Percentiles rank a stretch among this genome's conserved stretches.
phyloP scores from a whole-genome alignment of 345 rosid species.

The Barbarea vulgaris region DNA sequence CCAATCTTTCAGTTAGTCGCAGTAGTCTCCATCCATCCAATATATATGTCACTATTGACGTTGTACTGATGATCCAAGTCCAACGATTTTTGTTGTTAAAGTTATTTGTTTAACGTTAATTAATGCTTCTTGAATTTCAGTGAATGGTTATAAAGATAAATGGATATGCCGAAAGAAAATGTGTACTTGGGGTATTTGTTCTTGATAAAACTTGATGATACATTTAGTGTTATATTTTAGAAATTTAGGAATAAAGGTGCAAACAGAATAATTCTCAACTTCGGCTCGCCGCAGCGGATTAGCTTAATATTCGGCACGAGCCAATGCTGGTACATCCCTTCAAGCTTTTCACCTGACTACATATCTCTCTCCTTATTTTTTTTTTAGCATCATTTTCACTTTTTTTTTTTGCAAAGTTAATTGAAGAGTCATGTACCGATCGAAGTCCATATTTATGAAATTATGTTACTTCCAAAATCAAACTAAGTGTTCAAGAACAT shows the following conservation, averaged over 20 bases:
- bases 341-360: background rate
- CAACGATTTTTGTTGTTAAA: too few species aligned
- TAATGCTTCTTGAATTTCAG: background rate
- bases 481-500: background rate
- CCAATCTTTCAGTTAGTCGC: background rate
- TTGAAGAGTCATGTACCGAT: background rate
- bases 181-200: background rate
- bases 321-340: background rate
- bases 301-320: slow-evolving; percentile 4
- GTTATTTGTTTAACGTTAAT: background rate
- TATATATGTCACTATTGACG: slow-evolving; percentile 14
- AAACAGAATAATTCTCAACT: slow-evolving; percentile 27
- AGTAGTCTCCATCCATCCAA: background rate
- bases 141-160: background rate
- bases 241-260: background rate
- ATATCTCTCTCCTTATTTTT: background rate
- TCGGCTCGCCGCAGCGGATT: slow-evolving; percentile 16
- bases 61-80: too few species aligned
- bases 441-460: background rate
- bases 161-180: background rate
- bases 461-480: background rate
- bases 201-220: background rate
- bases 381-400: background rate
- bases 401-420: background rate
- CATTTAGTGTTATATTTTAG: background rate